Evolutionary conservation across 441 rosid species (phyloP), one percentile per base, ranked within the genome.

Genomic region (Eutrema salsugineum): DNA sequence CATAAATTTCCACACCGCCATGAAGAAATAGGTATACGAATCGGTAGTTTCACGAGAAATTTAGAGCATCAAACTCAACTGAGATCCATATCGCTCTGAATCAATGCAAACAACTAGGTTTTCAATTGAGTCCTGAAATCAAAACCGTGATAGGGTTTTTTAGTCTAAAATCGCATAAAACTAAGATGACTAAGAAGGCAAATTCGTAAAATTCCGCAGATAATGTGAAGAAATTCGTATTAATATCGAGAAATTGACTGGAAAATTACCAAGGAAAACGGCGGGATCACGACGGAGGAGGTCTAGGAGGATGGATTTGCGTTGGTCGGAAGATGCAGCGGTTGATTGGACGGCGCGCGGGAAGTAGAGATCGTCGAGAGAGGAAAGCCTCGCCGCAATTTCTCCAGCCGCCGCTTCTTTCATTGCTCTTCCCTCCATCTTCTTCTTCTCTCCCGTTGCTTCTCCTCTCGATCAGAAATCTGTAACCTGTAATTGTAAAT

Each of bases 201-300:
- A 3, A 8, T 70, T 61, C 53, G 60, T 47, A 39, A 1, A 9
- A n/a, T 12, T 20, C 3, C 0, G 3, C 10, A 47, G 8, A 12
- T 5, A 8, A n/a, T n/a, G n/a, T 49, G 20, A n/a, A 0, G 2
- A 36, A 38, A 28, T 35, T 8, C 15, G 28, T 14, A 24, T 3
- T 56, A 1, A 0, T 19, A 72, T 53, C 8, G 27, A 40, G 16
- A 16, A 43, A 5, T 75, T 19, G 6, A 71, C 6, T 5, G 32
- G 38, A 42, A 27, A 30, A 15, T 14, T 56, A 91, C 98, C 98
- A 3, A 91, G 80, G 81, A 91, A 91, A 46, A 94, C 91, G 83
- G 97, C 89, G 76, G 78, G 86, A 77, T 91, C 97, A 11, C 97
- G 86, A 39, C 84, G 79, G 72, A 94, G 93, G 75, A 94, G 99